Evolutionary conservation across 306 rosid genomes (phyloP).

Genomic region (Elaeagnus macrophylla): DNA sequence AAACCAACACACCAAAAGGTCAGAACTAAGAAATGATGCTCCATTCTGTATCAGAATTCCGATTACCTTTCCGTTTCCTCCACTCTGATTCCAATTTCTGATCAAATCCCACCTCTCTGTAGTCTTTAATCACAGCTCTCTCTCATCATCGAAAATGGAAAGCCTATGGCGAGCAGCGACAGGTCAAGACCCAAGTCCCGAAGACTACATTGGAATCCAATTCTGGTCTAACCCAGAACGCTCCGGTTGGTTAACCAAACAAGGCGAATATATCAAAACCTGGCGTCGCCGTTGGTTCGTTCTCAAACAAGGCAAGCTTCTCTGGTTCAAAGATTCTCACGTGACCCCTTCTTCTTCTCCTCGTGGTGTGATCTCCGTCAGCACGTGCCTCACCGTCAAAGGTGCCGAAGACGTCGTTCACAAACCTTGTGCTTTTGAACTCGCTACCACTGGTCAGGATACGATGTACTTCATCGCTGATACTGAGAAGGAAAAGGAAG

Average conservation of each 20-base stretch:
- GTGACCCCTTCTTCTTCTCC: constrained; percentile 36
- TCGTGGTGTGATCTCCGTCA: constrained; percentile 57
- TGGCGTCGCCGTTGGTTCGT: constrained; percentile 83
- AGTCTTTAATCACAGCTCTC: no score
- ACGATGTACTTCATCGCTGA: constrained; percentile 63
- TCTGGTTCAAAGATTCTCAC: constrained; percentile 45
- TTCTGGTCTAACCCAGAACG: constrained; percentile 66
- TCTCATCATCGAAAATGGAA: constrained; percentile 46
- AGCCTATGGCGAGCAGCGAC: constrained; percentile 65
- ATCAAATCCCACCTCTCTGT: background rate
- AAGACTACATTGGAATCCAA: constrained; percentile 48
- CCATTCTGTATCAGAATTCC: no score
- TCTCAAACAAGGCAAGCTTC: constrained; percentile 50
- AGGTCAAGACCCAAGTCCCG: constrained; percentile 61
- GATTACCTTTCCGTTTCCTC: background rate
- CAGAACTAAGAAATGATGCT: no score
- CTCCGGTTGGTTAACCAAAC: constrained; percentile 52
- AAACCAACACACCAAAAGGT: no score
- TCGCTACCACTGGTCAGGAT: constrained; percentile 35
- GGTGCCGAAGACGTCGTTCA: constrained; percentile 65
- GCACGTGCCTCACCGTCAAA: constrained; percentile 52
- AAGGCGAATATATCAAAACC: constrained; percentile 60
- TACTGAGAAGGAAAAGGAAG: constrained; percentile 53
- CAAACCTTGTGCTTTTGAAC: constrained; percentile 61
- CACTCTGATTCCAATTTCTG: background rate